A percentile compares a stretch with the other conserved stretches of the same genome.
Evolutionary conservation across 2,329 filamentous ascomycete genomes (phyloP).

Genomic region (Plectosphaerella plurivora): DNA sequence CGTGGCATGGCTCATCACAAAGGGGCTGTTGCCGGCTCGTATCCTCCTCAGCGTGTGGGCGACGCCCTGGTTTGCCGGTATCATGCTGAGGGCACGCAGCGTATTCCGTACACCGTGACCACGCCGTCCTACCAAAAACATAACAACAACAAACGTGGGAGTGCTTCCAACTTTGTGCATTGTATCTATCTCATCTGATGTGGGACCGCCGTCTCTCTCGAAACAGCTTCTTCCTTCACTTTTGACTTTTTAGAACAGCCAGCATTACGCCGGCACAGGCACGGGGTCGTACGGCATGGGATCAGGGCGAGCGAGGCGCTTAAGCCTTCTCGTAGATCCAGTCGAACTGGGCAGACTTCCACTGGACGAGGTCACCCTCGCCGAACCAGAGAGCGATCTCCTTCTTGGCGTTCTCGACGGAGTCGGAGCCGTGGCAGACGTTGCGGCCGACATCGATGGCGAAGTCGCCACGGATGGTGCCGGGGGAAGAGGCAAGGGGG

Average conservation of each 20-base stretch:
- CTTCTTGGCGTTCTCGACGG: constrained; percentile 98
- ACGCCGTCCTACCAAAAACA: not conserved
- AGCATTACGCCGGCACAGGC: no score
- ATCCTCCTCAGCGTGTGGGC: constrained; percentile 78
- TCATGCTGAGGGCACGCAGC: constrained; percentile 41
- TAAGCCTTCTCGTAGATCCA: constrained; percentile 95
- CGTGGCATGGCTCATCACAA: constrained; percentile 87
- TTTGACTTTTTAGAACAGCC: not conserved
- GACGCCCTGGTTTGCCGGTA: constrained; percentile 85
- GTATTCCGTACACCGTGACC: constrained; percentile 23
- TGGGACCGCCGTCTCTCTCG: no score
- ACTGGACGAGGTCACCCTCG: constrained; percentile 76
- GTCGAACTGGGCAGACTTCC: constrained; percentile 78
- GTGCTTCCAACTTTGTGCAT: constrained; percentile 2
- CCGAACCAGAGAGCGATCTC: constrained; percentile 99
- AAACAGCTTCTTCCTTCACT: no score
- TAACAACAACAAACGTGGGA: not conserved
- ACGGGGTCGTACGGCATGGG: not conserved
- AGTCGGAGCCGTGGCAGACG: constrained; percentile 99
- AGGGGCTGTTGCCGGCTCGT: constrained; percentile 73
- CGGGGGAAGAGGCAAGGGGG: constrained; percentile 87
- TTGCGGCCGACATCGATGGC: constrained; percentile 84
- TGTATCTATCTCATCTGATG: not conserved
- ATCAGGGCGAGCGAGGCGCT: constrained; percentile 12
- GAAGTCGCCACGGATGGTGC: constrained; percentile 96